Evolutionary conservation across 306 rosid genomes (phyloP).

Genomic region (Crotalaria pallida): DNA sequence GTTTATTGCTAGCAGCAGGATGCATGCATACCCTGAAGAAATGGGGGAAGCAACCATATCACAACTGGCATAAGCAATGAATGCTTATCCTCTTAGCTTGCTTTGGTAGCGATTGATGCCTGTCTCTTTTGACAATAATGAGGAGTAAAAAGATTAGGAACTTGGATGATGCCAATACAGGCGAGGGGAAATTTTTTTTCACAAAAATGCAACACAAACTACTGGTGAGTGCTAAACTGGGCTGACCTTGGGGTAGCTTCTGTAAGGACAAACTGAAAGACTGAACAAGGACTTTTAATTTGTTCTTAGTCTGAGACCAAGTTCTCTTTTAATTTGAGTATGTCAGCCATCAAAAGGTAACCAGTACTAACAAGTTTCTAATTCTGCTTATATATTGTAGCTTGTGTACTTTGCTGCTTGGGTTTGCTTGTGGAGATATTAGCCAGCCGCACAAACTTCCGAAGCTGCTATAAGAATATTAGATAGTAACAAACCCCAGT

Average conservation of each 20-base stretch:
- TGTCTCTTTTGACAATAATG: constrained; percentile 13
- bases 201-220: constrained; percentile 16
- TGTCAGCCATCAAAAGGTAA: constrained; percentile 6
- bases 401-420: constrained; percentile 23
- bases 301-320: constrained; percentile 6
- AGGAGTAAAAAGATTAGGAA: constrained; percentile 15
- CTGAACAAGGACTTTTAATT: constrained; percentile 19
- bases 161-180: constrained; percentile 18
- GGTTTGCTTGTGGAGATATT: constrained; percentile 26
- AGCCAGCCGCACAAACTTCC: constrained; percentile 8
- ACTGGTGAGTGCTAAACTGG: constrained; percentile 11
- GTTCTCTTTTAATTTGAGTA: constrained; percentile 20
- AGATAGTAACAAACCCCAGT: not conserved
- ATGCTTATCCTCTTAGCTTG: constrained; percentile 11
- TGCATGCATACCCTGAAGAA: constrained; percentile 77
- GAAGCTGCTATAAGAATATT: constrained; percentile 21
- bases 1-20: constrained; percentile 69
- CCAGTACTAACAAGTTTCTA: constrained; percentile 6
- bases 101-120: constrained; percentile 17
- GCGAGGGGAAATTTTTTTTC: constrained; percentile 10
- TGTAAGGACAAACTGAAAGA: constrained; percentile 1
- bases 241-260: constrained; percentile 22
- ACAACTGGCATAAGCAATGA: constrained; percentile 68
- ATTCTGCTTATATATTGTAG: constrained; percentile 29
- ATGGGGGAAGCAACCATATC: constrained; percentile 86